Conservation (phyloP, 495 filamentous ascomycete genomes). For the Podospora didyma region DNA sequence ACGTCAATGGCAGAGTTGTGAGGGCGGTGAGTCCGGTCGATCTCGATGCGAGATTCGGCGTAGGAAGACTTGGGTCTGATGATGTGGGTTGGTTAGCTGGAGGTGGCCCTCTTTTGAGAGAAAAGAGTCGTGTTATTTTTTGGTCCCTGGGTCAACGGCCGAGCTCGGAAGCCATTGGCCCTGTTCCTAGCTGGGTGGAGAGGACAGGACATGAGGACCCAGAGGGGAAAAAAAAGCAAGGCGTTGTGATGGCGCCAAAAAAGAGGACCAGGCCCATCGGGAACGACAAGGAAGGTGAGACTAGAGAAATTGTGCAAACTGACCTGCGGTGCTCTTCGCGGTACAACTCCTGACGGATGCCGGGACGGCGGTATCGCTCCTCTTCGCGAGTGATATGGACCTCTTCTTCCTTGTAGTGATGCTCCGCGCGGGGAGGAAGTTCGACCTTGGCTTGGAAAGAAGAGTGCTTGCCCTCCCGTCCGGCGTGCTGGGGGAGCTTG, state of each 20-base stretch:
- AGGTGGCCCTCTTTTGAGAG: background rate
- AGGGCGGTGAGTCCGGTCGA: conserved; percentile 46
- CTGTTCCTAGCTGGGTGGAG: no score
- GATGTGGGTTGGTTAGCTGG: conserved; percentile 2
- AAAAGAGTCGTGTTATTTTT: background rate
- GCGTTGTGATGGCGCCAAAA: background rate
- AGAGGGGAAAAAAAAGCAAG: no score
- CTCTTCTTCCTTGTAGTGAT: conserved; percentile 75
- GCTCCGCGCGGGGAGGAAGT: conserved; percentile 61
- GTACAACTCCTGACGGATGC: conserved; percentile 44
- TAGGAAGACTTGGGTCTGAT: conserved; percentile 50
- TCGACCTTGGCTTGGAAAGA: conserved; percentile 57
- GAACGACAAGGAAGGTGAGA: background rate
- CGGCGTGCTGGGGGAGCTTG: conserved; percentile 73
- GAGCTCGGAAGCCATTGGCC: conserved; percentile 5
- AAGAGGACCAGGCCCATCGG: background rate
- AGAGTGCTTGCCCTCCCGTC: conserved; percentile 89
- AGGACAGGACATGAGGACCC: no score
- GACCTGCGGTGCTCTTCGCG: conserved; percentile 49
- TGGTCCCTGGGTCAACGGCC: conserved; percentile 29
- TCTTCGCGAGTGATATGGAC: conserved; percentile 68
- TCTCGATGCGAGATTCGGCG: conserved; percentile 62
- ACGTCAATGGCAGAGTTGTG: conserved; percentile 65
- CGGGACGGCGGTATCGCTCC: conserved; percentile 62
- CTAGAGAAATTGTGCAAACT: conserved; percentile 19